Base-by-base conservation (phyloP, 768 basidiomycete species). In the Sistotremastrum suecicum region DNA sequence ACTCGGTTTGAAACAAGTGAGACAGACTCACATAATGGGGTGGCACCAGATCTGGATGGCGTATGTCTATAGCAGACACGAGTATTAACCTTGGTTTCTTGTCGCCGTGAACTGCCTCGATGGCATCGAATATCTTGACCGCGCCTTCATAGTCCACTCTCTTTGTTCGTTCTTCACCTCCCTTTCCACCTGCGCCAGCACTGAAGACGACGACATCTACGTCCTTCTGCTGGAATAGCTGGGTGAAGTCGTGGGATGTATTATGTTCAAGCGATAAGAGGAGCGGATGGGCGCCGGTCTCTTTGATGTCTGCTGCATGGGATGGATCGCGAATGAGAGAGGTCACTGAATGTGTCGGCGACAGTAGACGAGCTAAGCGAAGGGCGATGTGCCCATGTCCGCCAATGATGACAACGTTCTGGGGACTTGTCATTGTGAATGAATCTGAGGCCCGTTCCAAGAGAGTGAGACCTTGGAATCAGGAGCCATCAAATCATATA, bases 81-180 rank as follows among this genome's bases (percentile, higher is more conserved):
- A 78, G 56, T 37, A 81, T 66, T 43, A 81, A 55, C 44, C 75
- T 58, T 34, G 76, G 76, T 20, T 20, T 20, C 48, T 69, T 71
- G n/a, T 52, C 45, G 1, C 65, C 66, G 39, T 68, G 53, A 2
- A 76, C 62, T 0, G 40, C 60, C 56, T 81, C 80, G 43, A 83
- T 64, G 0, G 78, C 80, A 54, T 83, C 80, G 53, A 76, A 82
- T 2, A 80, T 70, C 59, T 82, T 83, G 35, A 83, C 50, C 0
- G 78, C 78, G 6, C 78, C 80, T 42, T 78, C 74, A 51, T 72
- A 75, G 52, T 69, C 67, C 5, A 81, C 78, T 31, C 63, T 66
- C 55, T 68, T 70, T 3, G 74, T 79, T 33, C 72, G 56, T 52
- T 74, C 73, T 34, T 66, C 63, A 0, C 71, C 71, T 5, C 75